Evolutionary conservation across 768 basidiomycete species (phyloP).

Genomic region (Rhodotorula toruloides): DNA sequence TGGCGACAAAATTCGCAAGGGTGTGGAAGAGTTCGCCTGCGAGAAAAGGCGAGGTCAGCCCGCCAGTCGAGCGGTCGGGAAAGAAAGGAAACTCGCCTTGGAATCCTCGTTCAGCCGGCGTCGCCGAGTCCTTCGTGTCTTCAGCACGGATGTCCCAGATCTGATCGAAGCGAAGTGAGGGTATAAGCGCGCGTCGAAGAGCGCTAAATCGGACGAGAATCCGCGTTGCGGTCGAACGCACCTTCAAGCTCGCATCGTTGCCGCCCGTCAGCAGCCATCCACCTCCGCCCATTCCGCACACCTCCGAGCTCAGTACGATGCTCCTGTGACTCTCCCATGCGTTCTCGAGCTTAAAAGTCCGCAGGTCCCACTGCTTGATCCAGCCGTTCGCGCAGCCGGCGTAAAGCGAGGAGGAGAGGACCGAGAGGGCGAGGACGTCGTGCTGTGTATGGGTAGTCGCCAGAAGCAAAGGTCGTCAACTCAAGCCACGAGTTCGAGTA

Average conservation of each 20-base stretch:
- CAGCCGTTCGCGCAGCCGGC: slow-evolving; percentile 56
- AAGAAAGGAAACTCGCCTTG: slow-evolving; percentile 8
- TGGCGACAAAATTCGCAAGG: slow-evolving; percentile 63
- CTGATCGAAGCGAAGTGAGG: not conserved
- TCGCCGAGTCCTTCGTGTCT: not conserved
- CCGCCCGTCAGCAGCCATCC: slow-evolving; percentile 62
- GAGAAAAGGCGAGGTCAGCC: no score
- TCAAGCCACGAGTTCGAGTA: not conserved
- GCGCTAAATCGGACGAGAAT: no score
- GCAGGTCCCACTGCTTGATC: slow-evolving; percentile 71
- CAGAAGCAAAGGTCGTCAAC: not conserved
- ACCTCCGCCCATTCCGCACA: not conserved
- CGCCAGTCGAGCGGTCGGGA: no score
- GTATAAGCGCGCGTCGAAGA: no score
- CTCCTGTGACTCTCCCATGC: slow-evolving; percentile 76
- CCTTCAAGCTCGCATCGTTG: slow-evolving; percentile 79
- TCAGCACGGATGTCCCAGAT: slow-evolving; percentile 2
- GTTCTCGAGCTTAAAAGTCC: slow-evolving; percentile 72
- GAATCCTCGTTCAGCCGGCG: slow-evolving; percentile 15
- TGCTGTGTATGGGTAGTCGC: slow-evolving; percentile 46
- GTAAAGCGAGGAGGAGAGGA: slow-evolving; percentile 58
- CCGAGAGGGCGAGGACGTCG: slow-evolving; percentile 75
- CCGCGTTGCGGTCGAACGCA: no score
- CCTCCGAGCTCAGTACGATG: slow-evolving; percentile 56
- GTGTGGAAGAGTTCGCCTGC: slow-evolving; percentile 39